A percentile compares a stretch with the other conserved stretches of the same genome.
Conservation (phyloP, 148 eudicot genomes). For the Fagopyrum esculentum region DNA sequence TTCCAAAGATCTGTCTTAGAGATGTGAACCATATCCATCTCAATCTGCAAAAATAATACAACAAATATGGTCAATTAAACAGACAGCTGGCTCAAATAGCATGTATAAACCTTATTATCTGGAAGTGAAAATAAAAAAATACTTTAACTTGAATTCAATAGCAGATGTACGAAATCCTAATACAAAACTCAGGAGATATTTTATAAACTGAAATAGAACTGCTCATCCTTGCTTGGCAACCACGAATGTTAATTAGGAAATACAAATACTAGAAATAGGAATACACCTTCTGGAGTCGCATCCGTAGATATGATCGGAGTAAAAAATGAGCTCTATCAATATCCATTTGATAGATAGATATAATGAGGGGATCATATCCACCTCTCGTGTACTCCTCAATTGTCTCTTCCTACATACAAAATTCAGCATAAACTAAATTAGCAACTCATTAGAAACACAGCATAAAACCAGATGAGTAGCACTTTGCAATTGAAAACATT, state of each 20-base stretch:
- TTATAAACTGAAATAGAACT: neutral
- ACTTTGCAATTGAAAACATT: neutral
- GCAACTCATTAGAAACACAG: neutral
- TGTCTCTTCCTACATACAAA: conserved; percentile 56
- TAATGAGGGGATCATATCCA: conserved; percentile 70
- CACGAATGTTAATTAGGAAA: neutral
- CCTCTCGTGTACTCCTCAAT: conserved; percentile 47
- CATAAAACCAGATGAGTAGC: neutral
- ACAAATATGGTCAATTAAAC: neutral
- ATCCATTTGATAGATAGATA: conserved; percentile 91
- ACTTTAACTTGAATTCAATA: neutral
- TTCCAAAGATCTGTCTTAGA: conserved; percentile 71
- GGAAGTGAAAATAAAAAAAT: neutral
- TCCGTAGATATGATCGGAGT: conserved; percentile 75
- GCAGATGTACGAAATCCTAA: neutral
- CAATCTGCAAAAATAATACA: conserved; percentile 47
- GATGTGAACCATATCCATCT: conserved; percentile 64
- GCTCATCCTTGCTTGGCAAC: neutral
- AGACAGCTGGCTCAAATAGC: neutral
- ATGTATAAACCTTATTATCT: neutral
- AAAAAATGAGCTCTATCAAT: conserved; percentile 70
- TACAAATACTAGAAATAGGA: neutral
- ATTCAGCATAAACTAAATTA: neutral
- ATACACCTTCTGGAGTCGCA: conserved; percentile 79
- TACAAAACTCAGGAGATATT: neutral